Base-by-base conservation (phyloP, 2,329 filamentous ascomycete species). In the Pseudogymnoascus sp. region DNA sequence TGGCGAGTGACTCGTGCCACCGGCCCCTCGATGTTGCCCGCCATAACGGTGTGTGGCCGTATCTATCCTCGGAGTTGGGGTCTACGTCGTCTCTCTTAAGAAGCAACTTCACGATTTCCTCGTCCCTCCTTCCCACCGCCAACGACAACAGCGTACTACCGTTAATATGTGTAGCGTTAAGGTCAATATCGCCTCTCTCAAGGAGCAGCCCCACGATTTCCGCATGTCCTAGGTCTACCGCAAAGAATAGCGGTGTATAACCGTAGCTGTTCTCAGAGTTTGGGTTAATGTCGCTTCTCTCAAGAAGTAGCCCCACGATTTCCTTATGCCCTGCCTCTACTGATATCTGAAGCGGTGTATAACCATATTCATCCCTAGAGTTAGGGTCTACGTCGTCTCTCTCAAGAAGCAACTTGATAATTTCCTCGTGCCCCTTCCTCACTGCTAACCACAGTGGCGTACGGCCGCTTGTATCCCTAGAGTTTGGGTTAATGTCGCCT, bases 141-240 rank as follows among this genome's bases (percentile, higher is more conserved):
- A 3, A 10, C 2, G 36, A 7, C 12, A 61, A 21, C 4, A 36
- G 59, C 40, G 59, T 61, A 12, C 59, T 5, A 4, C n/a, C 39
- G 35, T 60, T 35, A 8, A 52, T 6, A 15, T 61, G 39, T n/a
- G 13, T 52, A 10, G 59, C 6, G n/a, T 61, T 36, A 18, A 45
- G 9, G 12, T 58, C 59, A 13, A 52, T 36, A 21, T 18, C 25
- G 36, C 18, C 27, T 7, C 27, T 4, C 13, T 61, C 42, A 21
- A 59, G 1, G 10, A 61, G 60, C 60, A 55, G 42, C 5, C 59
- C 59, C n/a, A 61, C 40, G 4, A 61, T 7, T 33, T 42, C 60
- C 37, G 59, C 39, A 33, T 25, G 40, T 13, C 27, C 59, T 18
- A 6, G 1, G 13, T 10, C 7, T 13, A 39, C 59, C 8, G 59